Evolutionary conservation across 495 filamentous ascomycete species (phyloP).

Genomic region (Choiromyces venosus): DNA sequence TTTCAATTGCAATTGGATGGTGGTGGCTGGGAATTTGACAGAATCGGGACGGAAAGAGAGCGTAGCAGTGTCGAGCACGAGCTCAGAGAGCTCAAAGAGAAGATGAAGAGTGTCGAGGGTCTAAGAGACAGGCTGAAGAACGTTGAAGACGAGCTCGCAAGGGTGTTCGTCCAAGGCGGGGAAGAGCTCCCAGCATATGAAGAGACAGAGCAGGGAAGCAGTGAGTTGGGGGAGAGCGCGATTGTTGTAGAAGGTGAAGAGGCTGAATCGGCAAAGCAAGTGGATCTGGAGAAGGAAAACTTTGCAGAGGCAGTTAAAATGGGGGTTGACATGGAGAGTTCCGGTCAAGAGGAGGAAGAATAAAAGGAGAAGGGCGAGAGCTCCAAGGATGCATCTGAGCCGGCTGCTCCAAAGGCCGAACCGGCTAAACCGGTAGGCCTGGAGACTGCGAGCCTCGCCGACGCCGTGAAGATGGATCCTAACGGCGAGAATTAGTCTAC

Average conservation of each 20-base stretch:
- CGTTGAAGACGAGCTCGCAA: conserved; percentile 64
- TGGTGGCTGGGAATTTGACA: conserved; percentile 75
- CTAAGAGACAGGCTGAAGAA: conserved; percentile 73
- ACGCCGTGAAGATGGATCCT: conserved; percentile 10
- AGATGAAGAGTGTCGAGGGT: conserved; percentile 70
- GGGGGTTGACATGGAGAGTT: background rate
- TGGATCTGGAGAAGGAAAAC: conserved; percentile 7
- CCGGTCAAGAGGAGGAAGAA: conserved; percentile 2
- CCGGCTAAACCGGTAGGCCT: background rate
- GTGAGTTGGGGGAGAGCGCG: conserved; percentile 15
- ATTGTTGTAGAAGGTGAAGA: conserved; percentile 10
- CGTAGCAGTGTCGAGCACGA: conserved; percentile 87
- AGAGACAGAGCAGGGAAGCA: conserved; percentile 40
- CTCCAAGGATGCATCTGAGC: background rate
- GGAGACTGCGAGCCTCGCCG: conserved; percentile 21
- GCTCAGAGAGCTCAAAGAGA: conserved; percentile 71
- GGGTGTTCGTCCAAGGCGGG: conserved; percentile 52
- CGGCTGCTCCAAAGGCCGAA: background rate
- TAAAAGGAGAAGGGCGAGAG: conserved; percentile 5
- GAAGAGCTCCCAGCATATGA: conserved; percentile 35
- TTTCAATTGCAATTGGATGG: conserved; percentile 73
- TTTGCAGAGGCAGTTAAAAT: background rate
- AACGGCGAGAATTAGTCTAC: background rate
- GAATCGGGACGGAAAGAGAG: conserved; percentile 88
- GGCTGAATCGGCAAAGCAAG: conserved; percentile 15